Conservation (phyloP, 371 early-diverging fungal genomes). For the Umbelopsis sp. region DNA sequence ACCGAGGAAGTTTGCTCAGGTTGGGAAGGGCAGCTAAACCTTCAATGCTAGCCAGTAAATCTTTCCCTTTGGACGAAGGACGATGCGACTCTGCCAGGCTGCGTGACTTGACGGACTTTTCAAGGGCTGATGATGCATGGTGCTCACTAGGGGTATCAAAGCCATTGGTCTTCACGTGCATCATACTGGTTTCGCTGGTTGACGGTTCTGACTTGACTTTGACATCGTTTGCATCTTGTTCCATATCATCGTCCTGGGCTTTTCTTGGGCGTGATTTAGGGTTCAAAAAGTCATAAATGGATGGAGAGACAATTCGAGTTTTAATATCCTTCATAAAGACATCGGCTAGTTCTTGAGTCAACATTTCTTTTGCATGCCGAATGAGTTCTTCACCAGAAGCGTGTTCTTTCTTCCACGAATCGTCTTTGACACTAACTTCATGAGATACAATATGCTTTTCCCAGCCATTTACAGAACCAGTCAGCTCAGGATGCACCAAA, state of each 20-base stretch:
- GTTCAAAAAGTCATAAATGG: constrained; percentile 57
- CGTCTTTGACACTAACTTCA: background rate
- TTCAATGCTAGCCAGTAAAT: constrained; percentile 9
- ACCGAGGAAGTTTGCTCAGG: constrained; percentile 36
- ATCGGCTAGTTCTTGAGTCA: constrained; percentile 55
- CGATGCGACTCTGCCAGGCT: constrained; percentile 11
- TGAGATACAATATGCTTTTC: background rate
- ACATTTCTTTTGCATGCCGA: constrained; percentile 44
- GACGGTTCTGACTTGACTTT: background rate
- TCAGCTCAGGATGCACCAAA: background rate
- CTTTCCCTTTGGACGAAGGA: constrained; percentile 19
- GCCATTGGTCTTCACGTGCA: background rate
- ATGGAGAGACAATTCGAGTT: constrained; percentile 58
- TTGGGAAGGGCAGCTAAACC: constrained; percentile 23
- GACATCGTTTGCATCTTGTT: background rate
- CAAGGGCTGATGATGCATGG: background rate
- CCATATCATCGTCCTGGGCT: background rate
- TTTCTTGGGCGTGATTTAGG: constrained; percentile 23
- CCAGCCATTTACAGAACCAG: constrained; percentile 14
- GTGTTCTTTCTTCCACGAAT: background rate
- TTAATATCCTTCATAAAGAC: constrained; percentile 66
- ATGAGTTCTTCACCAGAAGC: constrained; percentile 23
- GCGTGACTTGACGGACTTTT: background rate
- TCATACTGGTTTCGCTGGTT: background rate
- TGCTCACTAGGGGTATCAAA: background rate